Conservation (phyloP, 2,329 filamentous ascomycete genomes). For the Alternaria dauci region DNA sequence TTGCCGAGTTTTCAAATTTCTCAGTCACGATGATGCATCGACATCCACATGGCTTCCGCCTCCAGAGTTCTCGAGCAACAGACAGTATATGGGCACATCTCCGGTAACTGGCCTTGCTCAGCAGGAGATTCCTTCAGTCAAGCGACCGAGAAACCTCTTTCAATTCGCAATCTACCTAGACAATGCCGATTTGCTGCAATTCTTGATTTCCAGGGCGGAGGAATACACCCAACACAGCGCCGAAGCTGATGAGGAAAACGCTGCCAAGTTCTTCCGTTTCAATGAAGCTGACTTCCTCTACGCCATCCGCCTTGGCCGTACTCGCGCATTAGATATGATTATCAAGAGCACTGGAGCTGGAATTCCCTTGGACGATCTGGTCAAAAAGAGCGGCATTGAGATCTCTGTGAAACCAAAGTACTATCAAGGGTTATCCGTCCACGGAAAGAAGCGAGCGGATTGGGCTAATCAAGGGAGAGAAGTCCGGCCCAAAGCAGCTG, state of each 20-base stretch:
- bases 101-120: conserved; percentile 12
- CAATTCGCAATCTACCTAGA: conserved; percentile 43
- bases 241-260: conserved; percentile 8
- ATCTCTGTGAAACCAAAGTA: conserved; percentile 71
- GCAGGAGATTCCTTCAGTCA: conserved; percentile 9
- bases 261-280: conserved; percentile 23
- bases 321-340: conserved; percentile 67
- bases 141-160: conserved; percentile 31
- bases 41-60: not conserved
- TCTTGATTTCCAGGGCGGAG: conserved; percentile 26
- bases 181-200: conserved; percentile 27
- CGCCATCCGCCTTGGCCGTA: conserved; percentile 59
- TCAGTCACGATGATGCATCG: conserved; percentile 9
- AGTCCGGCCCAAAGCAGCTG: conserved; percentile 6
- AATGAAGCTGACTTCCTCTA: conserved; percentile 25
- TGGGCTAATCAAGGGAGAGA: conserved; percentile 62
- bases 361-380: conserved; percentile 72
- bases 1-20: conserved; percentile 21
- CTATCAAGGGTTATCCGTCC: conserved; percentile 73
- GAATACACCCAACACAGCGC: conserved; percentile 22
- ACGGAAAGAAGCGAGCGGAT: conserved; percentile 75
- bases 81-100: conserved; percentile 3
- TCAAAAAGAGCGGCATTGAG: conserved; percentile 71
- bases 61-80: not conserved
- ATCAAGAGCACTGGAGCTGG: conserved; percentile 73